These are phyloP conservation scores for Rubus parviflorus DNA, from an alignment of 306 rosid species.

Conservation along the genomic window DNA sequence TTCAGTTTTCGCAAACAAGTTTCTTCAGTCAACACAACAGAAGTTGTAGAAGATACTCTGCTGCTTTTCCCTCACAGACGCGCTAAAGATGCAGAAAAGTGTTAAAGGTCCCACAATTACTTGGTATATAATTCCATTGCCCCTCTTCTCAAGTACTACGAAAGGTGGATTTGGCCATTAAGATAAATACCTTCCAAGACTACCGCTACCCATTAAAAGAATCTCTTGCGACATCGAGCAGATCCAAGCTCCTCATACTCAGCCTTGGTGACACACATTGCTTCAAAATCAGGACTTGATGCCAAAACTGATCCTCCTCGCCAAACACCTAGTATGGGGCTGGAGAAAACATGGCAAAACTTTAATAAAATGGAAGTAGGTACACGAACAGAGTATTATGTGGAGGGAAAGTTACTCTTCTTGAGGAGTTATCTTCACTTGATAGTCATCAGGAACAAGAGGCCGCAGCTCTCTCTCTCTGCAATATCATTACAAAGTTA, in stretches of 20 bases:
- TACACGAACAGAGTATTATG: background rate
- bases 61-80: background rate
- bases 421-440: constrained; percentile 78
- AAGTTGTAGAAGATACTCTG: background rate
- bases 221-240: constrained; percentile 89
- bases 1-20: background rate
- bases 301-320: constrained; percentile 91
- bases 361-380: constrained; percentile 7
- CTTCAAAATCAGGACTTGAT: constrained; percentile 87
- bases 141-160: constrained; percentile 2
- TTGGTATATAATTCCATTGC: background rate
- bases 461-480: constrained; percentile 97
- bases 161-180: background rate
- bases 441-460: constrained; percentile 80
- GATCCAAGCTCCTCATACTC: constrained; percentile 99
- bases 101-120: background rate
- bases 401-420: constrained; percentile 62
- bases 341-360: constrained; percentile 37
- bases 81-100: background rate
- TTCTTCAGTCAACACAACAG: background rate
- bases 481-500: constrained; percentile 20
- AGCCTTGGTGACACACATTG: constrained; percentile 92
- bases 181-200: constrained; percentile 5
- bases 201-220: constrained; percentile 48
- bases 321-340: constrained; percentile 89